A percentile compares a stretch with the other conserved stretches of the same genome.
phyloP scores from a whole-genome alignment of 441 rosid genomes.

The Adansonia rubrostipa region DNA sequence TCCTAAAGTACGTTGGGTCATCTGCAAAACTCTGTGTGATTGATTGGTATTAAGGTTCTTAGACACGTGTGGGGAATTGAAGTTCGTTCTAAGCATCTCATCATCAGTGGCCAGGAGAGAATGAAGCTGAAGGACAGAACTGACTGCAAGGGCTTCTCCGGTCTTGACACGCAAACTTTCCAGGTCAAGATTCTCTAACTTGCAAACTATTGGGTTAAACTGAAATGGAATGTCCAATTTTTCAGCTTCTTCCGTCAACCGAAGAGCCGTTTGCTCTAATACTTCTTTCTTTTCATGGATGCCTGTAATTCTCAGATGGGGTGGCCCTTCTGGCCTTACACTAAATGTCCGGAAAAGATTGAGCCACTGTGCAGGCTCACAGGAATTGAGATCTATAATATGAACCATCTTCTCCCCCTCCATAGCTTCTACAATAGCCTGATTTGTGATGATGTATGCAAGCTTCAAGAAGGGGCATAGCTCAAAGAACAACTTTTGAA shows the following conservation, averaged over 20 bases:
- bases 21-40: constrained; percentile 41
- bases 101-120: constrained; percentile 60
- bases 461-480: constrained; percentile 70
- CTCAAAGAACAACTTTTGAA: constrained; percentile 63
- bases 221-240: constrained; percentile 71
- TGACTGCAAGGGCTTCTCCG: constrained; percentile 76
- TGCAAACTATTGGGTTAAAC: constrained; percentile 61
- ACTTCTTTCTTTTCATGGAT: constrained; percentile 67
- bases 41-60: constrained; percentile 36
- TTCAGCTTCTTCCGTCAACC: constrained; percentile 67
- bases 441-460: constrained; percentile 63
- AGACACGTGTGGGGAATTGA: constrained; percentile 45
- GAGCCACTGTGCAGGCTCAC: constrained; percentile 79
- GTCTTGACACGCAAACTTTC: constrained; percentile 65
- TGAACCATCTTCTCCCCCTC: constrained; percentile 76
- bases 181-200: constrained; percentile 56
- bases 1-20: constrained; percentile 54
- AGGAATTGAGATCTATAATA: constrained; percentile 61
- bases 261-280: constrained; percentile 64
- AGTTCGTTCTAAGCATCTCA: constrained; percentile 37
- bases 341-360: constrained; percentile 64
- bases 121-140: constrained; percentile 70
- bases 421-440: constrained; percentile 71
- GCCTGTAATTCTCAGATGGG: constrained; percentile 74
- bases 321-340: constrained; percentile 70